These are phyloP conservation scores for Prinsepia uniflora DNA, from an alignment of 306 rosid genomes.

Conservation along the genomic window DNA sequence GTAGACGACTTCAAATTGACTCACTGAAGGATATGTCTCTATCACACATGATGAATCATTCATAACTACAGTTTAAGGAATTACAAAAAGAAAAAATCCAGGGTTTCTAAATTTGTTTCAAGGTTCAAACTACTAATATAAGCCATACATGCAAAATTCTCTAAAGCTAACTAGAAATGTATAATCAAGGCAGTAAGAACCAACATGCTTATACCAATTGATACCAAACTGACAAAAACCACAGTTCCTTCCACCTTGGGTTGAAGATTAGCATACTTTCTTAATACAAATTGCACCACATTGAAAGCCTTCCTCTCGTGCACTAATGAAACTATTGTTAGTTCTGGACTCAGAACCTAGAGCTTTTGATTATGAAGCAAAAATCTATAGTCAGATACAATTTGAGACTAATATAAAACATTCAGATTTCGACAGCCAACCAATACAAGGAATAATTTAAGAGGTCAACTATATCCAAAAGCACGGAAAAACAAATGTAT, in stretches of 20 bases:
- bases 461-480: neutral
- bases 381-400: neutral
- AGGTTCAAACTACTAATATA: conserved; percentile 2
- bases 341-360: neutral
- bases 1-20: neutral
- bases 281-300: neutral
- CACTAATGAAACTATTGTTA: neutral
- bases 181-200: neutral
- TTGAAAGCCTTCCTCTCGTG: neutral
- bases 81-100: neutral
- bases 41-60: neutral
- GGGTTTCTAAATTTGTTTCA: neutral
- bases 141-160: neutral
- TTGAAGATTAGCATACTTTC: neutral
- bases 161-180: neutral
- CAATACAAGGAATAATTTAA: neutral
- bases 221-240: neutral
- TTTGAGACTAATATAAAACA: neutral
- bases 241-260: neutral
- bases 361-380: neutral
- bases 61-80: neutral
- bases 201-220: neutral
- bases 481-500: neutral
- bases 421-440: neutral
- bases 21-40: neutral